Percentiles rank a stretch among this genome's conserved stretches.
phyloP scores from a whole-genome alignment of 345 rosid genomes.

The Adansonia digitata region DNA sequence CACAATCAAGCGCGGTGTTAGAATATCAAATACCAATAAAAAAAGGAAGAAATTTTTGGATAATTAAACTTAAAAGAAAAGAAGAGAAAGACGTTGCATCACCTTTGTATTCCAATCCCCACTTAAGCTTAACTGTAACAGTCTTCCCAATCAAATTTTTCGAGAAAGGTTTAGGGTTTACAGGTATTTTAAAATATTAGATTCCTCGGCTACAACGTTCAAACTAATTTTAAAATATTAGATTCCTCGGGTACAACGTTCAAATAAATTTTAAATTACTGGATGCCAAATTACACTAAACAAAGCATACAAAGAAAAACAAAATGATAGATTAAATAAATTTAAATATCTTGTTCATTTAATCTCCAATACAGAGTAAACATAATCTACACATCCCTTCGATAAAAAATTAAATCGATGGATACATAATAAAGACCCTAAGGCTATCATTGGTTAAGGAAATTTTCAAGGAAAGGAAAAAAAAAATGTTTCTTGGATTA shows the following conservation, averaged over 20 bases:
- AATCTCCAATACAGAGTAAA: not conserved
- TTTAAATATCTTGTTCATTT: not conserved
- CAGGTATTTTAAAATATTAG: conserved; percentile 34
- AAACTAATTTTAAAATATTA: conserved; percentile 19
- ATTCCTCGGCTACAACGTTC: conserved; percentile 58
- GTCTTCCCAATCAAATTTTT: conserved; percentile 85
- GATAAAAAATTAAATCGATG: no score
- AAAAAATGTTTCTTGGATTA: no score
- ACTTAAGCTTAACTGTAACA: conserved; percentile 82
- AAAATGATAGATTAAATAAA: not conserved
- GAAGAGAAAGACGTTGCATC: not conserved
- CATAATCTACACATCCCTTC: not conserved
- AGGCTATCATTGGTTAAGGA: no score
- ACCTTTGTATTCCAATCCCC: conserved; percentile 98
- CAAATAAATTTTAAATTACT: not conserved
- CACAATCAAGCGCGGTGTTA: not conserved
- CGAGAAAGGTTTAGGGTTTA: conserved; percentile 84
- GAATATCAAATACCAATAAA: not conserved
- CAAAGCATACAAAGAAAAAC: not conserved
- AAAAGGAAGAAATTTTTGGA: no score
- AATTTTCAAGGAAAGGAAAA: no score
- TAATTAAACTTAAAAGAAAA: not conserved
- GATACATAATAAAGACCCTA: no score
- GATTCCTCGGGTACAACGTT: conserved; percentile 68
- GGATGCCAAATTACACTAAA: not conserved